Conservation (phyloP, 106 monocot genomes). For the Platanthera guangdongensis region DNA sequence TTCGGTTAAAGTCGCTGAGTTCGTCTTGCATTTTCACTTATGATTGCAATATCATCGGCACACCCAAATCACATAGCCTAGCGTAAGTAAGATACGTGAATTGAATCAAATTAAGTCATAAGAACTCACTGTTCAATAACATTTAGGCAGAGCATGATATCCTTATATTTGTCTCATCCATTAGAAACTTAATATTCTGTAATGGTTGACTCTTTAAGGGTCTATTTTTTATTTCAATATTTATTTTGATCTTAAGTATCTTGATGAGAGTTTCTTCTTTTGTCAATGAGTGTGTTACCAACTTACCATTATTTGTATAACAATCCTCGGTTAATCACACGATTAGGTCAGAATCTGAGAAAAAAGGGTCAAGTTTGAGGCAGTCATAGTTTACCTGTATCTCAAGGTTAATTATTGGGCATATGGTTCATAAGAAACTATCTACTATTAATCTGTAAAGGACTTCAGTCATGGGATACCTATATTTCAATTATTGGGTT, state of each 20-base stretch:
- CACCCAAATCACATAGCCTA: too few relatives aligned
- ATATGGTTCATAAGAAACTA: neutral
- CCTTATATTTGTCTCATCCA: too few relatives aligned
- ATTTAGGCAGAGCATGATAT: too few relatives aligned
- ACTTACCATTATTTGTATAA: neutral
- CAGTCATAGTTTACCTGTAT: neutral
- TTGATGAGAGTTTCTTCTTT: slow-evolving; percentile 1
- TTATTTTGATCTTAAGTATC: neutral
- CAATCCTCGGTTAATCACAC: neutral
- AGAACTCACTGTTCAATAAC: too few relatives aligned
- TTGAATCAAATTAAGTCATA: too few relatives aligned
- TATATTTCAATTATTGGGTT: neutral
- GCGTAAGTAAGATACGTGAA: too few relatives aligned
- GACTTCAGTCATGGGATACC: neutral
- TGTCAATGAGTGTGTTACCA: neutral
- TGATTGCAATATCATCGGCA: too few relatives aligned
- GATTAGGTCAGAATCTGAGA: neutral
- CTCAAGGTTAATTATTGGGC: neutral
- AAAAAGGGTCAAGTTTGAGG: neutral
- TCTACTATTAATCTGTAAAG: neutral
- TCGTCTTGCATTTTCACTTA: too few relatives aligned
- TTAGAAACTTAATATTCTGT: neutral
- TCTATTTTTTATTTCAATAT: neutral
- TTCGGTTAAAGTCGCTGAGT: too few relatives aligned
- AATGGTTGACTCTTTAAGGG: neutral